These are phyloP conservation scores for Rosa persica DNA, from an alignment of 306 rosid species.

Conservation along the genomic window DNA sequence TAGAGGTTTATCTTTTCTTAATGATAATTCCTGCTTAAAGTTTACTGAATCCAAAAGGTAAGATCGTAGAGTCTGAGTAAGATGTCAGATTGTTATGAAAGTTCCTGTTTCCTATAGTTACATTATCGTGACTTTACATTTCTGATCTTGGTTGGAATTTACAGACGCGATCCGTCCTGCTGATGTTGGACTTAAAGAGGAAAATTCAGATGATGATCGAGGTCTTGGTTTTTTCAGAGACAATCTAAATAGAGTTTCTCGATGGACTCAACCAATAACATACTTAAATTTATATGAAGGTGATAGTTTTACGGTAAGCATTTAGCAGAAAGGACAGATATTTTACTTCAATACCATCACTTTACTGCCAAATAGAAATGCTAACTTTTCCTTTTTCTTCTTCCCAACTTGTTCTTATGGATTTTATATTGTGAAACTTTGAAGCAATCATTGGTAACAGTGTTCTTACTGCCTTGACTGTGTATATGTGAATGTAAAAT, in stretches of 20 bases:
- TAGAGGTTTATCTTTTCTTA: not conserved
- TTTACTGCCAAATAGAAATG: not conserved
- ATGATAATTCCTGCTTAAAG: not conserved
- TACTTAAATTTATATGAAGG: slow-evolving; percentile 68
- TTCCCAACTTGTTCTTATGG: not conserved
- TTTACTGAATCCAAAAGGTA: not conserved
- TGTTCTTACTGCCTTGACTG: not conserved
- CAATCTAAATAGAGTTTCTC: slow-evolving; percentile 55
- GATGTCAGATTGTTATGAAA: not conserved
- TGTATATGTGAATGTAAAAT: not conserved
- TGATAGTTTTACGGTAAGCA: slow-evolving; percentile 66
- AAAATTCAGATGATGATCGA: slow-evolving; percentile 68
- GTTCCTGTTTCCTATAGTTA: not conserved
- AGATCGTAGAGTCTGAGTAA: not conserved
- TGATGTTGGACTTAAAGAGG: slow-evolving; percentile 83
- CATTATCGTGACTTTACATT: slow-evolving; percentile 11
- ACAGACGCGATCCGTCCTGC: slow-evolving; percentile 60
- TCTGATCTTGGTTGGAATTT: slow-evolving; percentile 26
- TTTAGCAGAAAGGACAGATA: slow-evolving; percentile 2
- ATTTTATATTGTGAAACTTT: not conserved
- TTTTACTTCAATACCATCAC: slow-evolving; percentile 46
- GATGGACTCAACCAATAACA: slow-evolving; percentile 94
- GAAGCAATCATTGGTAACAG: not conserved
- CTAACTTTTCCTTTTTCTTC: not conserved
- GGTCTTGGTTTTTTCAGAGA: slow-evolving; percentile 76